Conservation (phyloP, 768 basidiomycete species). For the Porpolomopsis calyptriformis region DNA sequence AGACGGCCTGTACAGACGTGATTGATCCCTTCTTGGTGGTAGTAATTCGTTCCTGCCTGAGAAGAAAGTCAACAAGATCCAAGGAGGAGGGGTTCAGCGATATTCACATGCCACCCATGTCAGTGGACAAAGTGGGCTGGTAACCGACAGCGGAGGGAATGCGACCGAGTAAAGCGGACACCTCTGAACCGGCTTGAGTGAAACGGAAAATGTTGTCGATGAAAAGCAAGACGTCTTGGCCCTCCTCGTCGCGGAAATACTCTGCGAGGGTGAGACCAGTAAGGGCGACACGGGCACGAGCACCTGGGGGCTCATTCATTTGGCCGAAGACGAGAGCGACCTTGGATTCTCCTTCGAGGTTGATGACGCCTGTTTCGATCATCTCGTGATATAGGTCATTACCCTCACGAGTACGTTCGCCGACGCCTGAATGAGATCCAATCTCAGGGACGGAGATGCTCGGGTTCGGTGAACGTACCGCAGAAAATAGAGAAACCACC, state of each 20-base stretch:
- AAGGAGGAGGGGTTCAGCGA: background rate
- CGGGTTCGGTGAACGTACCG: constrained; percentile 36
- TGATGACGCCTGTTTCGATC: constrained; percentile 99
- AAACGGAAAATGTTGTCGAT: constrained; percentile 99
- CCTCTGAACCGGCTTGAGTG: constrained; percentile 99
- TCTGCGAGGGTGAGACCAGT: constrained; percentile 99
- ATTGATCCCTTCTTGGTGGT: constrained; percentile 99
- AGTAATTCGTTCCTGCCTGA: constrained; percentile 98
- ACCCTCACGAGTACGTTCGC: constrained; percentile 99
- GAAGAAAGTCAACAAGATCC: background rate
- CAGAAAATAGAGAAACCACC: constrained; percentile 99
- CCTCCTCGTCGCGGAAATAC: constrained; percentile 99
- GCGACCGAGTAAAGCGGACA: constrained; percentile 99
- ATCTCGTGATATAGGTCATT: constrained; percentile 99
- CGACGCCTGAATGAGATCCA: constrained; percentile 61
- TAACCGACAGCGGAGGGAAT: constrained; percentile 99
- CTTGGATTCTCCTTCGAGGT: constrained; percentile 99
- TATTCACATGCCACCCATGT: constrained; percentile 98
- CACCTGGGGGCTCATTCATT: constrained; percentile 99
- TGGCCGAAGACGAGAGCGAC: constrained; percentile 99
- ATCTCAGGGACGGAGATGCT: background rate
- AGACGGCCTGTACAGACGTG: constrained; percentile 99
- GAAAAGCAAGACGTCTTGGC: constrained; percentile 99
- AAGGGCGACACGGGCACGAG: constrained; percentile 99
- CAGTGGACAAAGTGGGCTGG: constrained; percentile 98